Evolutionary conservation across 108 stramenopile genomes (phyloP).

Genomic region (Skeletonema potamos): DNA sequence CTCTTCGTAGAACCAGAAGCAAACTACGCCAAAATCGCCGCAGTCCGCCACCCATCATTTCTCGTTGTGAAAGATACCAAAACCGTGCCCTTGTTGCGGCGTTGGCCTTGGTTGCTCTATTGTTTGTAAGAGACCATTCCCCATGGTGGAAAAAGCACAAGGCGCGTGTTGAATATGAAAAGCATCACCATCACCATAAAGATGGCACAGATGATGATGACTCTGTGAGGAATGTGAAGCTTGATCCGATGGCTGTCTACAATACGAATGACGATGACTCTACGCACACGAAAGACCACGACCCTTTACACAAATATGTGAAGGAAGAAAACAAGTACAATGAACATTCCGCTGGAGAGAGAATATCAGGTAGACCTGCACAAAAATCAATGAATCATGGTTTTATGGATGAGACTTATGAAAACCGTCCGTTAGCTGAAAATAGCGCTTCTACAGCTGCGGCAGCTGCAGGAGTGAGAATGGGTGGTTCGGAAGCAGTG

Average conservation of each 20-base stretch:
- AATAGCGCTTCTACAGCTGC: slow-evolving; percentile 22
- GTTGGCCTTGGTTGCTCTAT: slow-evolving; percentile 2
- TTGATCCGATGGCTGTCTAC: slow-evolving; percentile 33
- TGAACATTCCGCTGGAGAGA: slow-evolving; percentile 15
- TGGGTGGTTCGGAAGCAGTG: not conserved
- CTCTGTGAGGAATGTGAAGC: not conserved
- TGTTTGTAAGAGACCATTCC: slow-evolving; percentile 24
- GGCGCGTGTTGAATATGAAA: slow-evolving; percentile 5
- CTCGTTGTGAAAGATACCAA: slow-evolving; percentile 19
- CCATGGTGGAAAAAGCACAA: slow-evolving; percentile 30
- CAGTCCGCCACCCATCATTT: not conserved
- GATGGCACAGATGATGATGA: slow-evolving; percentile 6
- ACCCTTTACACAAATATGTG: slow-evolving; percentile 21
- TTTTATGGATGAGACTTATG: slow-evolving; percentile 40
- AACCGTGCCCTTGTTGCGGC: slow-evolving; percentile 18
- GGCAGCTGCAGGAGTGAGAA: slow-evolving; percentile 7
- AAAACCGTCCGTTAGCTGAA: slow-evolving; percentile 25
- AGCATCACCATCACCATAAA: slow-evolving; percentile 6
- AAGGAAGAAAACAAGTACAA: slow-evolving; percentile 5
- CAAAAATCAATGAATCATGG: slow-evolving; percentile 34
- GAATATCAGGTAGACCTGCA: slow-evolving; percentile 24
- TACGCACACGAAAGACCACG: slow-evolving; percentile 31
- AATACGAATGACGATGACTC: slow-evolving; percentile 40
- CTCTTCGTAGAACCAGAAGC: slow-evolving; percentile 19
- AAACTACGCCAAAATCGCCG: not conserved